Evolutionary conservation across 148 eudicot genomes (phyloP).

Genomic region (Suaeda aralocaspica): DNA sequence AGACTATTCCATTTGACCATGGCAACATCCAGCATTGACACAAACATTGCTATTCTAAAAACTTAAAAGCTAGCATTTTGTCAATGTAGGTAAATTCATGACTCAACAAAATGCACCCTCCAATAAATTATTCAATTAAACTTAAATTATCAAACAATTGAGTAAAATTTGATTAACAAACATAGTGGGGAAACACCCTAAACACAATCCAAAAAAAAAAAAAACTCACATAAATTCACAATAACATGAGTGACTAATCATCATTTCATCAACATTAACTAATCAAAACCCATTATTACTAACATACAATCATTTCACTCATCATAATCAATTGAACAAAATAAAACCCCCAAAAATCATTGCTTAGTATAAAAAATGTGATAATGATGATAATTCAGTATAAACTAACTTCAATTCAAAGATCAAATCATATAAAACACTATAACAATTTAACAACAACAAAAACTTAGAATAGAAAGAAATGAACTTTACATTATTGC

Average conservation of each 20-base stretch:
- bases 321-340: background rate
- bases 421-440: too few relatives aligned
- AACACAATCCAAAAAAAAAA: background rate
- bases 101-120: background rate
- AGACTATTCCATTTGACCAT: background rate
- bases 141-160: background rate
- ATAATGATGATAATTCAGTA: too few relatives aligned
- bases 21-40: background rate
- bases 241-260: background rate
- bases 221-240: background rate
- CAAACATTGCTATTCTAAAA: background rate
- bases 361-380: too few relatives aligned
- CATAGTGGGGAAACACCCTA: background rate
- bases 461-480: constrained; percentile 14
- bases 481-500: constrained; percentile 54
- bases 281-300: background rate
- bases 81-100: background rate
- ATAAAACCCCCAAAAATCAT: background rate
- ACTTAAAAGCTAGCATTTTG: background rate
- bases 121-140: background rate
- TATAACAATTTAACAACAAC: too few relatives aligned
- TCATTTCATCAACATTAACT: background rate
- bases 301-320: background rate
- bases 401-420: too few relatives aligned
- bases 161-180: constrained; percentile 12